Base-by-base conservation (phyloP, 352 stramenopile species). In the Phytophthora meadii region DNA sequence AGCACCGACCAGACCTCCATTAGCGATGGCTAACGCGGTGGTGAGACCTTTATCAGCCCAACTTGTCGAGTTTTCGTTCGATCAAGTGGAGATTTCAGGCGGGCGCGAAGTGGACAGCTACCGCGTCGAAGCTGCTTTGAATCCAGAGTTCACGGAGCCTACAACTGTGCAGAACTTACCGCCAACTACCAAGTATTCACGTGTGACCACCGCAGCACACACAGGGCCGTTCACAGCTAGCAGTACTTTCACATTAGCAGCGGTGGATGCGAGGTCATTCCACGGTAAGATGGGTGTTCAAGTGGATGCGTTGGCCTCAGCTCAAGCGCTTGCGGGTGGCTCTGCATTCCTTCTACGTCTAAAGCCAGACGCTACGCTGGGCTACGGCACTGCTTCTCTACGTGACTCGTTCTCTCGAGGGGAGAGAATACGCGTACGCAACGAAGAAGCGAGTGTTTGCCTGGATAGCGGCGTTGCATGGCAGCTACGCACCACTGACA, bases 181-280 rank as follows among this genome's bases (percentile, higher is more conserved):
- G 15, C 77, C 79, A 10, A 77, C 58, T 5, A 79, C 74, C 2
- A 67, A 61, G 51, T 89, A 75, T 54, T 72, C 88, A 6, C 85
- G 87, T 10, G 82, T 95, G 6, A 94, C 83, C 11, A 95, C 85
- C 0, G 48, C 77, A 0, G 83, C 87, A 0, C 73, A 90, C 58
- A 91, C 85, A 1, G 87, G 85, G 1, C 83, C 84, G 36, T 92
- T 93, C 53, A 73, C 65, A 0, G 39, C 74, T n/a, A 67, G 72
- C 1, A 90, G 79, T 19, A 86, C 80, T 9, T 95, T 95, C 47
- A 81, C 84, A 4, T 60, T 94, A 1, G 62, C 87, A 5, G 84
- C 85, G 7, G 72, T 89, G 25, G 68, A 78, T 7, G 56, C 70
- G 7, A 50, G 32, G 3, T 71, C 81, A 10, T 90, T 92, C 49